Conservation (phyloP, 768 basidiomycete species). For the Agrocybe pediades region DNA sequence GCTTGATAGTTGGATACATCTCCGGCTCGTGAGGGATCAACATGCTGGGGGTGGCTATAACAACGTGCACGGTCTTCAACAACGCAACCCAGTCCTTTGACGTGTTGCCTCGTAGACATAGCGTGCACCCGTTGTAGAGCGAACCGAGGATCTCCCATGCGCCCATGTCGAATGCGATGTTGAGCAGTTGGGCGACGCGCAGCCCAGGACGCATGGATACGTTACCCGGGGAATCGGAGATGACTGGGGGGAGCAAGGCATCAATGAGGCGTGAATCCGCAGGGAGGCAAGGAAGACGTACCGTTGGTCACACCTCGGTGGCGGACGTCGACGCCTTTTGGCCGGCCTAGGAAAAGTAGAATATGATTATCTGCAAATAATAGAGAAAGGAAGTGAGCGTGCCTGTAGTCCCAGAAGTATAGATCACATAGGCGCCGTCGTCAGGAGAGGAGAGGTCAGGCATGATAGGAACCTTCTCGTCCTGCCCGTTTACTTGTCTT, state of each 20-base stretch:
- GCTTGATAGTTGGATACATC: conserved; percentile 51
- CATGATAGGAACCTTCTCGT: conserved; percentile 16
- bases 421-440: conserved; percentile 46
- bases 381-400: conserved; percentile 21
- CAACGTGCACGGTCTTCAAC: conserved; percentile 51
- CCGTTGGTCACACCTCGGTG: conserved; percentile 37
- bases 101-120: conserved; percentile 53
- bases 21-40: conserved; percentile 47
- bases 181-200: conserved; percentile 48
- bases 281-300: conserved; percentile 25
- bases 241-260: conserved; percentile 28
- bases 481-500: conserved; percentile 15
- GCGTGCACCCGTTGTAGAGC: conserved; percentile 51
- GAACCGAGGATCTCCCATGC: conserved; percentile 55
- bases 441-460: conserved; percentile 17
- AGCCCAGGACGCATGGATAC: conserved; percentile 46
- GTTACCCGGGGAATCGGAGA: conserved; percentile 44
- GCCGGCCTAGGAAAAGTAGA: conserved; percentile 2
- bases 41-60: conserved; percentile 57
- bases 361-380: background rate
- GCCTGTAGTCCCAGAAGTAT: conserved; percentile 50
- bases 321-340: conserved; percentile 47
- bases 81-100: conserved; percentile 50
- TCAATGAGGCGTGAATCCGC: background rate
- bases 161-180: conserved; percentile 48